These are phyloP conservation scores for Batkoa obscura DNA, from an alignment of 371 early-diverging fungal species.

Conservation along the genomic window DNA sequence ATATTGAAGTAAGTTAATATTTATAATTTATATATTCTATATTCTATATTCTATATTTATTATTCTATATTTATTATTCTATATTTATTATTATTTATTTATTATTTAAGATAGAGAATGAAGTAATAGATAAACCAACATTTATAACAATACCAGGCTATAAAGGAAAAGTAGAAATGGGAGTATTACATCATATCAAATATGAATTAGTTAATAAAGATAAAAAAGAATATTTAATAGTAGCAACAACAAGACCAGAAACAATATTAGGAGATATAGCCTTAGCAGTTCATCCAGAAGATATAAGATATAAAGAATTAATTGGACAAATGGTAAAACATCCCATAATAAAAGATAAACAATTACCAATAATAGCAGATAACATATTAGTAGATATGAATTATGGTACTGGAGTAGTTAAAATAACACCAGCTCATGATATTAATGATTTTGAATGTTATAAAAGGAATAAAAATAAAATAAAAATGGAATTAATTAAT, in stretches of 20 bases:
- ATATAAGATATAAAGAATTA: slow-evolving; percentile 53
- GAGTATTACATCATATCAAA: slow-evolving; percentile 44
- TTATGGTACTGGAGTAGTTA: slow-evolving; percentile 96
- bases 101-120: slow-evolving; percentile 34
- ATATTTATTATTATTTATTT: slow-evolving; percentile 1
- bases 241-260: slow-evolving; percentile 97
- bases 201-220: slow-evolving; percentile 13
- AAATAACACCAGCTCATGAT: slow-evolving; percentile 89
- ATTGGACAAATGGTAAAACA: slow-evolving; percentile 66
- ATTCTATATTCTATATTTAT: neutral
- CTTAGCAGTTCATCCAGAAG: slow-evolving; percentile 85
- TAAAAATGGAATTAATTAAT: slow-evolving; percentile 21
- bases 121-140: slow-evolving; percentile 36
- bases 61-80: neutral
- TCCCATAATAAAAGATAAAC: slow-evolving; percentile 54
- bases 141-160: slow-evolving; percentile 45
- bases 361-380: slow-evolving; percentile 74
- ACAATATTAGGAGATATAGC: slow-evolving; percentile 99
- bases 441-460: slow-evolving; percentile 84
- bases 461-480: slow-evolving; percentile 69
- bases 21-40: neutral
- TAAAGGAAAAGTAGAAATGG: slow-evolving; percentile 57
- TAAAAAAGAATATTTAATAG: slow-evolving; percentile 34
- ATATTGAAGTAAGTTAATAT: slow-evolving; percentile 65
- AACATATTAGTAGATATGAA: slow-evolving; percentile 75